Percentiles rank a stretch among this genome's conserved stretches.
Evolutionary conservation across 192 early-diverging fungal genomes (phyloP).

Genomic region (Coemansia sp.): DNA sequence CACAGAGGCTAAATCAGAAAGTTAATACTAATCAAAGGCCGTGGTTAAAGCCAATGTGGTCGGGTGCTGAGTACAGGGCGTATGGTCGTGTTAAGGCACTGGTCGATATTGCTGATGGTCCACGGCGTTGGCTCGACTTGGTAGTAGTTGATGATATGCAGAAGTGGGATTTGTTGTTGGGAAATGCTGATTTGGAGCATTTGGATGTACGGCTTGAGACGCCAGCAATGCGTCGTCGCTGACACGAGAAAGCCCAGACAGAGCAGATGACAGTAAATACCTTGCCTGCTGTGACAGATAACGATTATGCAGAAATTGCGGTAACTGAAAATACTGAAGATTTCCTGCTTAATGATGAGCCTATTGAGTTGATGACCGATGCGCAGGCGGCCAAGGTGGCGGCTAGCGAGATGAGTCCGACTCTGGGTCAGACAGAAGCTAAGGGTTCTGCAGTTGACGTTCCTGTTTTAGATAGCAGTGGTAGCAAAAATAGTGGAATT

Average conservation of each 20-base stretch:
- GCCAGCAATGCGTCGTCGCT: neutral
- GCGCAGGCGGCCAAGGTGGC: neutral
- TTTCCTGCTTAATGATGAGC: neutral
- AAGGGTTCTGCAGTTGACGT: neutral
- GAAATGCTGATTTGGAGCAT: neutral
- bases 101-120: neutral
- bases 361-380: neutral
- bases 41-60: neutral
- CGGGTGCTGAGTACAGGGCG: neutral
- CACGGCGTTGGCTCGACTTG: neutral
- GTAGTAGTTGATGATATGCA: neutral
- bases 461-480: neutral
- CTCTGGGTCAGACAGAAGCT: neutral
- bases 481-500: neutral
- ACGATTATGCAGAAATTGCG: neutral
- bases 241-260: neutral
- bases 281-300: neutral
- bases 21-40: neutral
- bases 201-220: neutral
- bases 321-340: neutral
- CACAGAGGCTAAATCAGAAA: no score
- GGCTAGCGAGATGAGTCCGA: no score
- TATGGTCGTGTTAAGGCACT: neutral
- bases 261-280: neutral
- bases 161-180: neutral